Conservation (phyloP, 129 eudicot species). For the Lonicera japonica region DNA sequence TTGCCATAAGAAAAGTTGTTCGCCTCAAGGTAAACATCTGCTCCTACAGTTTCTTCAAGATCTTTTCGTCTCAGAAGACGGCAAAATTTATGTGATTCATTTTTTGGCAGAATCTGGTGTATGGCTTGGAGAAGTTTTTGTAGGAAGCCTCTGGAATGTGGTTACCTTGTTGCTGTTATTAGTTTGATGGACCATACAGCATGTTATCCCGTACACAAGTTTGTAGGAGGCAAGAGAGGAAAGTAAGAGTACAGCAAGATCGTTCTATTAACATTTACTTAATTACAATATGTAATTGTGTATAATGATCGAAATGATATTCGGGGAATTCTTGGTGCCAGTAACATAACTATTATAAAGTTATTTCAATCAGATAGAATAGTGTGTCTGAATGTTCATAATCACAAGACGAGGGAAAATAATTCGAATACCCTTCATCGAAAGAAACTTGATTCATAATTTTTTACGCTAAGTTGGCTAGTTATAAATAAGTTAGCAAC, state of each 20-base stretch:
- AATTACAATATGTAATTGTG: too few relatives aligned
- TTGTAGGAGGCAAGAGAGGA: background rate
- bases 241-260: background rate
- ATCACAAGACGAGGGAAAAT: too few relatives aligned
- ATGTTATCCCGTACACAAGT: conserved; percentile 1
- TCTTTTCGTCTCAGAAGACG: background rate
- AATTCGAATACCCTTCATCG: too few relatives aligned
- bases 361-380: too few relatives aligned
- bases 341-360: too few relatives aligned
- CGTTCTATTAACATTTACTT: too few relatives aligned
- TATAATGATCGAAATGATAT: too few relatives aligned
- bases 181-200: background rate
- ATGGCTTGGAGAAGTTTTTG: conserved; percentile 77
- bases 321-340: too few relatives aligned
- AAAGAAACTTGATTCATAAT: too few relatives aligned
- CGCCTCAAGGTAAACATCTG: conserved; percentile 61
- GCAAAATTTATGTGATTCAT: background rate
- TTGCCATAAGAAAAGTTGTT: conserved; percentile 82
- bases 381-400: too few relatives aligned
- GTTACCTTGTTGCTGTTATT: background rate
- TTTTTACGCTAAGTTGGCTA: too few relatives aligned
- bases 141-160: conserved; percentile 14
- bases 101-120: conserved; percentile 66
- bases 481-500: too few relatives aligned
- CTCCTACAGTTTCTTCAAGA: background rate